These are phyloP conservation scores for Alternaria dauci DNA, from an alignment of 2,329 filamentous ascomycete species.

Conservation along the genomic window DNA sequence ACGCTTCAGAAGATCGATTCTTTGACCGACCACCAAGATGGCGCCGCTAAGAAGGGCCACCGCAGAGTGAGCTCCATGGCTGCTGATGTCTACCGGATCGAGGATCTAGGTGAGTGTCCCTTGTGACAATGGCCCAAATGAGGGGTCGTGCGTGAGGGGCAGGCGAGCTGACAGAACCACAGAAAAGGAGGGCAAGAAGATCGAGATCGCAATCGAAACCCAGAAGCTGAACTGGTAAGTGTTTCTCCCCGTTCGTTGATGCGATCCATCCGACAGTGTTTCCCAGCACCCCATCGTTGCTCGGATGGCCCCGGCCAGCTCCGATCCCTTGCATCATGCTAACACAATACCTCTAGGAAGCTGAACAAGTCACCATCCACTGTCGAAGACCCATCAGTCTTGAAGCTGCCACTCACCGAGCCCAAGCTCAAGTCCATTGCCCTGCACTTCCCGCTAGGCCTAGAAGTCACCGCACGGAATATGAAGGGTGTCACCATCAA, in stretches of 20 bases:
- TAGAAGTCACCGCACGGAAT: conserved; percentile 89
- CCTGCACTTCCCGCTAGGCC: conserved; percentile 86
- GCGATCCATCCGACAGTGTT: background rate
- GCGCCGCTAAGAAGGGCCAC: conserved; percentile 71
- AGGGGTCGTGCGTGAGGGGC: conserved; percentile 35
- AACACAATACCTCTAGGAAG: conserved; percentile 69
- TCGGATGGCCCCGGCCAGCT: conserved; percentile 16
- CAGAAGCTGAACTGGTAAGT: conserved; percentile 88
- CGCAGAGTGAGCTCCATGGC: conserved; percentile 77
- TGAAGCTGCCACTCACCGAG: conserved; percentile 80
- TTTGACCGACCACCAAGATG: conserved; percentile 74
- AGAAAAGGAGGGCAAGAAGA: conserved; percentile 78
- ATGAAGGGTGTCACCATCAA: conserved; percentile 96
- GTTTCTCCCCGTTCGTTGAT: conserved; percentile 1
- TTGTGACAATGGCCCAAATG: conserved; percentile 18
- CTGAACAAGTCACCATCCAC: conserved; percentile 84
- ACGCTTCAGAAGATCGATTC: conserved; percentile 90
- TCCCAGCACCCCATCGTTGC: conserved; percentile 10
- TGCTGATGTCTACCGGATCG: conserved; percentile 80
- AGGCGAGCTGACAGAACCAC: conserved; percentile 46
- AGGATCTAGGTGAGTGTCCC: conserved; percentile 76
- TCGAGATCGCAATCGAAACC: conserved; percentile 80
- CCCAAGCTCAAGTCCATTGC: conserved; percentile 95
- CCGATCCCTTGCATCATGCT: conserved; percentile 18
- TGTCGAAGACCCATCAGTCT: conserved; percentile 82